phyloP scores from a whole-genome alignment of 2,329 filamentous ascomycete species.

The Trichocomaceae sp. region DNA sequence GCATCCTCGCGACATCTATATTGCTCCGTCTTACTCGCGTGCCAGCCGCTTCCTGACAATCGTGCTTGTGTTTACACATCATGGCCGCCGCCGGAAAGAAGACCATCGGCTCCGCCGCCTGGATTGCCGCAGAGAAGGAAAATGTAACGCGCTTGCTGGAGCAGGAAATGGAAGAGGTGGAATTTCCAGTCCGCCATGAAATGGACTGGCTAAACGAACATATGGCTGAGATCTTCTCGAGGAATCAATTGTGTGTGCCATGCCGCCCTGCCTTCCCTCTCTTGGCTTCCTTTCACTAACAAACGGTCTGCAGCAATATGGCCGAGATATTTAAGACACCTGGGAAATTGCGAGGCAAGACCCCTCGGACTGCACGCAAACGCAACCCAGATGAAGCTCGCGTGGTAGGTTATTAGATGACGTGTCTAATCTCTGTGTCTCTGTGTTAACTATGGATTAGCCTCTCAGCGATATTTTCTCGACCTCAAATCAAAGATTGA shows the following conservation, averaged over 20 bases:
- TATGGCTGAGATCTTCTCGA: slow-evolving; percentile 88
- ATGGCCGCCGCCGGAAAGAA: slow-evolving; percentile 35
- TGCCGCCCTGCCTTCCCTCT: slow-evolving; percentile 15
- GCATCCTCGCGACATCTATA: not conserved
- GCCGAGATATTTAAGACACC: slow-evolving; percentile 83
- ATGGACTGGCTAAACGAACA: slow-evolving; percentile 98
- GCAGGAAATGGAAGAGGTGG: slow-evolving; percentile 85
- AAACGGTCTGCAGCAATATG: slow-evolving; percentile 62
- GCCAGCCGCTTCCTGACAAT: not conserved
- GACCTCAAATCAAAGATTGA: slow-evolving; percentile 30
- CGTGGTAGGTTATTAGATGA: slow-evolving; percentile 32
- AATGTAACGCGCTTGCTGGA: slow-evolving; percentile 69
- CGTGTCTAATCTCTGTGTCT: slow-evolving; percentile 4
- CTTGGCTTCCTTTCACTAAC: slow-evolving; percentile 19
- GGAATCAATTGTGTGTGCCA: slow-evolving; percentile 69
- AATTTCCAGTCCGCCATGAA: slow-evolving; percentile 86
- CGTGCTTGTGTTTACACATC: slow-evolving; percentile 10
- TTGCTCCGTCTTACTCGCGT: not conserved
- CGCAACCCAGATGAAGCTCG: slow-evolving; percentile 37
- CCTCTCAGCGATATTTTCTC: slow-evolving; percentile 45
- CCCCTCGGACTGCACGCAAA: slow-evolving; percentile 41
- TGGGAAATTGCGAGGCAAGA: slow-evolving; percentile 44
- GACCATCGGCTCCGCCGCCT: slow-evolving; percentile 71
- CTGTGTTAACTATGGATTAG: slow-evolving; percentile 23
- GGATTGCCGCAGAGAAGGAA: slow-evolving; percentile 77